Evolutionary conservation across 129 eudicot species (phyloP), one percentile per base, ranked within the genome.

Genomic region (Flaveria sonorensis): DNA sequence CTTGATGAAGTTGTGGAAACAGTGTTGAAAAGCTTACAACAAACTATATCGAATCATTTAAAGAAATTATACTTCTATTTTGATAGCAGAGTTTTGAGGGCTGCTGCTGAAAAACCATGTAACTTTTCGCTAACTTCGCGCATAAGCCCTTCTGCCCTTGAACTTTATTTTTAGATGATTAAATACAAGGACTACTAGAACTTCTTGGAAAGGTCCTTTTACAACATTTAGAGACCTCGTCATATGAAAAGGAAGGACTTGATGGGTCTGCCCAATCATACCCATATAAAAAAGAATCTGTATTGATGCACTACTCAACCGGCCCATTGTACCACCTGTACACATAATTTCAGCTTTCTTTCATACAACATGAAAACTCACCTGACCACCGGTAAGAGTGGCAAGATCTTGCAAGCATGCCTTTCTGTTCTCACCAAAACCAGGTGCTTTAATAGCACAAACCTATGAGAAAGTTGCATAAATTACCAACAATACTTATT

Each of bases 391-490:
- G 1, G 97, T 92, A 56, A 92, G 82, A 65, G 80, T 85, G 60
- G 97, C 92, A 40, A 92, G 96, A 87, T 92, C 97, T 82, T 89
- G 90, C 77, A 92, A 74, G 68, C 43, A 82, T 48, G 97, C 80
- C 77, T 92, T 92, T 71, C 96, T 87, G 81, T 84, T 89, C 69
- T 92, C 97, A 71, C 97, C 97, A 81, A 92, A 92, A 14, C 97
- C 97, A 71, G 97, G 97, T 42, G 97, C 97, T 86, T 92, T 92
- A 15, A 92, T 78, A 30, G 97, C 96, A 70, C 97, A 92, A 55
- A 92, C 88, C 97, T 91, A 80, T 43, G 40, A 26, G 23, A 76
- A 66, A 12, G 81, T 55, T 55, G 28, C 59, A 70, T n/a, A 42
- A 16, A n/a, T 47, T 23, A 55, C 42, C 1, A 67, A 66, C 26